phyloP scores from a whole-genome alignment of 176 grass and related monocot genomes.

The Bromus sterilis region DNA sequence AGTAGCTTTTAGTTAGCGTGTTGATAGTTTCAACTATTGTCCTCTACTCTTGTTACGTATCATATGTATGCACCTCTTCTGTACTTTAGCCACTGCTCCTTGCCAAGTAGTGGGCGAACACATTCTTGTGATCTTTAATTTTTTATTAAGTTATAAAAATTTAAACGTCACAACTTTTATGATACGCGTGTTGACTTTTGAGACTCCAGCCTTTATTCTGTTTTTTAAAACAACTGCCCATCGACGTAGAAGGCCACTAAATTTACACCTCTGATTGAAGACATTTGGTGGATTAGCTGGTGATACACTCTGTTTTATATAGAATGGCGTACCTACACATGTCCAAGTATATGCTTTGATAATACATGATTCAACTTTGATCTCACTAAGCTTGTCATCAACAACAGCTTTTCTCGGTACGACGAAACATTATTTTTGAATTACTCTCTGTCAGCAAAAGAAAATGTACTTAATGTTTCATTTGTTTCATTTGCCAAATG shows the following conservation, averaged over 20 bases:
- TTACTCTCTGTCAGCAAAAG: conserved; percentile 14
- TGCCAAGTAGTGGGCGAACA: conserved; percentile 13
- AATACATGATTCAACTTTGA: neutral
- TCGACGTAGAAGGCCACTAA: neutral
- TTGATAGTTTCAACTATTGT: conserved; percentile 14
- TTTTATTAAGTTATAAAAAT: neutral
- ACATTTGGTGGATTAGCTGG: conserved; percentile 1
- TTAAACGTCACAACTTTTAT: neutral
- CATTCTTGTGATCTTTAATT: neutral
- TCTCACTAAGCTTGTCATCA: neutral
- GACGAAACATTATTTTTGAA: neutral
- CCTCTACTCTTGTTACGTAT: neutral
- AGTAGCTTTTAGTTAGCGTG: neutral
- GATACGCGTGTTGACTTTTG: neutral
- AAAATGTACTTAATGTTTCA: neutral
- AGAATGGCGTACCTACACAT: neutral
- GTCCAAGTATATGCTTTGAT: neutral
- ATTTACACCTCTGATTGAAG: neutral
- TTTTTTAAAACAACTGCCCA: neutral
- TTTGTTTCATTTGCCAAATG: neutral
- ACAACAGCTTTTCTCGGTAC: neutral
- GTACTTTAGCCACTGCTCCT: conserved; percentile 22
- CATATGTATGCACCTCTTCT: neutral
- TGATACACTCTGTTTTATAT: neutral
- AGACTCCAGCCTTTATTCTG: neutral